Evolutionary conservation across 176 grass and related monocot species (phyloP).

Genomic region (Urochloa ruziziensis): DNA sequence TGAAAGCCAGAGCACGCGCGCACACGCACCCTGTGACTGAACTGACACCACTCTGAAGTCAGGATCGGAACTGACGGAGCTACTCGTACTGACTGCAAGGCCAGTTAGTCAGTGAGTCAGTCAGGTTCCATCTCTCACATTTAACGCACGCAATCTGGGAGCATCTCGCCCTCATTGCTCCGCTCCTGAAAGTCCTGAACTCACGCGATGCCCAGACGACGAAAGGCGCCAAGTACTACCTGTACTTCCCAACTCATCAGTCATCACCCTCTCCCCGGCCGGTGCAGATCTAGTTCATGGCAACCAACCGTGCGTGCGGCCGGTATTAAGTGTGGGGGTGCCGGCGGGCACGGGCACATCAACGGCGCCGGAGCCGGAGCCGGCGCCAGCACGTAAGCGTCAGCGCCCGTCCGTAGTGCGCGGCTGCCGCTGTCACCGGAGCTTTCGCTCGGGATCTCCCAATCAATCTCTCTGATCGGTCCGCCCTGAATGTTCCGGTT

Average conservation of each 20-base stretch:
- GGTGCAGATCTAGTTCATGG: too few relatives aligned
- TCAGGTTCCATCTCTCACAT: not conserved
- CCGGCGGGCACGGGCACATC: not conserved
- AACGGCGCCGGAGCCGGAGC: not conserved
- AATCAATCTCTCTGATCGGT: not conserved
- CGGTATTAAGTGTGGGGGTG: not conserved
- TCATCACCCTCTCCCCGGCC: too few relatives aligned
- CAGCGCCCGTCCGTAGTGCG: slow-evolving; percentile 9
- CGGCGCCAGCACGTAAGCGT: slow-evolving; percentile 22
- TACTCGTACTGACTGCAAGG: not conserved
- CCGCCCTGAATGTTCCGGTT: not conserved
- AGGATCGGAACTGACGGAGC: not conserved
- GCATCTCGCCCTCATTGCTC: not conserved
- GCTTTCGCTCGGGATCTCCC: not conserved
- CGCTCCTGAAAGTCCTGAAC: not conserved
- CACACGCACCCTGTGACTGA: too few relatives aligned
- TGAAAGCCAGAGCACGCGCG: too few relatives aligned
- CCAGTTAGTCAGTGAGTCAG: not conserved
- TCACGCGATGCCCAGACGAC: not conserved
- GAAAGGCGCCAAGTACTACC: not conserved
- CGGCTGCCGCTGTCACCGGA: not conserved
- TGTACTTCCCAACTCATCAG: not conserved
- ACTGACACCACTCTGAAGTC: not conserved
- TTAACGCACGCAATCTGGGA: not conserved
- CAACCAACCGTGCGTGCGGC: not conserved